Conservation (phyloP, 2,329 filamentous ascomycete genomes). For the Coleophoma cylindrospora region DNA sequence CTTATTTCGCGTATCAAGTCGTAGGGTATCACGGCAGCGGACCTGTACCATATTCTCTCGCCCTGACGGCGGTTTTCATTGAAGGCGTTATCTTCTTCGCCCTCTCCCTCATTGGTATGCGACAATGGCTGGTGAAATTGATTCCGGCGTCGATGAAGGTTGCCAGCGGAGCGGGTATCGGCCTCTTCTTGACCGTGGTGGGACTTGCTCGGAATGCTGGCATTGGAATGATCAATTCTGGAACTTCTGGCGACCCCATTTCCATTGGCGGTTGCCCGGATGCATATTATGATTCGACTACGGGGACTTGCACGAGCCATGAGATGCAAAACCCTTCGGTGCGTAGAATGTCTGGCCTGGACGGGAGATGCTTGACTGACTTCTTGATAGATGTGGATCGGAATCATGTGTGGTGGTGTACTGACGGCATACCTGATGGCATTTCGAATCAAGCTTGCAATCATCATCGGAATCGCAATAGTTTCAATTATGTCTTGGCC, state of each 20-base stretch:
- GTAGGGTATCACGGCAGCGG: conserved; percentile 52
- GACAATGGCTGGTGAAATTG: conserved; percentile 62
- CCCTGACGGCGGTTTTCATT: conserved; percentile 55
- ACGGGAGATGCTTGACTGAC: not conserved
- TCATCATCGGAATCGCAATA: conserved; percentile 63
- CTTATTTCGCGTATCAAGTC: conserved; percentile 60
- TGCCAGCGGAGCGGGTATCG: conserved; percentile 57
- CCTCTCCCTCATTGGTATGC: conserved; percentile 59
- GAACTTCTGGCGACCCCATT: conserved; percentile 56
- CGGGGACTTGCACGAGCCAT: conserved; percentile 44
- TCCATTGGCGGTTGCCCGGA: conserved; percentile 67
- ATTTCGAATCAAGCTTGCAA: conserved; percentile 67
- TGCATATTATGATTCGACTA: conserved; percentile 39
- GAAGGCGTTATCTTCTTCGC: conserved; percentile 58
- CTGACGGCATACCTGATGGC: conserved; percentile 74
- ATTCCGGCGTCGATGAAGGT: conserved; percentile 59
- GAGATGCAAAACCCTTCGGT: conserved; percentile 73
- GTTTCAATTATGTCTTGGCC: conserved; percentile 71
- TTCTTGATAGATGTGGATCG: conserved; percentile 64
- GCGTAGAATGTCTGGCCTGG: conserved; percentile 9
- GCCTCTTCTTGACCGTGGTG: conserved; percentile 55
- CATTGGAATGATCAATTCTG: conserved; percentile 76
- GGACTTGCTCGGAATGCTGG: conserved; percentile 70
- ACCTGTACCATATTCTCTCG: conserved; percentile 47
- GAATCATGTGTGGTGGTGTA: conserved; percentile 73